A percentile compares a stretch with the other conserved stretches of the same genome.
phyloP scores from a whole-genome alignment of 192 early-diverging fungal species.

The Mycoemilia scoparia region DNA sequence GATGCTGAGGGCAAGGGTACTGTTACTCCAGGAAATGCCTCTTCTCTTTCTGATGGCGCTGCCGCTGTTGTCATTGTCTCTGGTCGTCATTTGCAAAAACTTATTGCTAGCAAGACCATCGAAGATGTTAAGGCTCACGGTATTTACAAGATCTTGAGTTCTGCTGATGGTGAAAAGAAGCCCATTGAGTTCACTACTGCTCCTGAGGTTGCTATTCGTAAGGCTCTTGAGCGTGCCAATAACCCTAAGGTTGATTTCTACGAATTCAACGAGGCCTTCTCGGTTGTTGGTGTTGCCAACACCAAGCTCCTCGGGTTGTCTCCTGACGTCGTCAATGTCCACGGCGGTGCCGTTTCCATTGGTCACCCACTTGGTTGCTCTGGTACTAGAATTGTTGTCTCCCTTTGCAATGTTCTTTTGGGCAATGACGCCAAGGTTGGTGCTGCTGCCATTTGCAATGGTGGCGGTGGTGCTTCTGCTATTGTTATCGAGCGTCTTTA shows the following conservation, averaged over 20 bases:
- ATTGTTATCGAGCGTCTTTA: constrained; percentile 52
- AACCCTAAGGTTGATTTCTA: constrained; percentile 41
- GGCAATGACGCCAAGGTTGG: constrained; percentile 62
- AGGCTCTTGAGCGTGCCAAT: constrained; percentile 46
- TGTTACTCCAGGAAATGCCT: constrained; percentile 80
- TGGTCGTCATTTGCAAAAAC: constrained; percentile 30
- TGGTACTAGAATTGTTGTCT: constrained; percentile 75
- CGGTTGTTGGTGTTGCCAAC: constrained; percentile 71
- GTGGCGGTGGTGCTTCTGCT: constrained; percentile 82
- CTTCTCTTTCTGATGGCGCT: constrained; percentile 63
- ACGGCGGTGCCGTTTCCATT: constrained; percentile 87
- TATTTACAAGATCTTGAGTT: constrained; percentile 38
- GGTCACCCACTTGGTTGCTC: constrained; percentile 98
- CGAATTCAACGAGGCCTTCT: constrained; percentile 75
- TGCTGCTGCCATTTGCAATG: constrained; percentile 89
- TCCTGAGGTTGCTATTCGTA: constrained; percentile 57
- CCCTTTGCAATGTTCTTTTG: constrained; percentile 55
- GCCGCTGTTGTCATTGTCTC: constrained; percentile 58
- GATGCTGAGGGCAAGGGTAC: constrained; percentile 49
- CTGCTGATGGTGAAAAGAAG: constrained; percentile 53
- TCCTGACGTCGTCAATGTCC: constrained; percentile 71
- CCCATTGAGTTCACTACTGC: constrained; percentile 59
- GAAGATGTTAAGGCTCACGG: constrained; percentile 5
- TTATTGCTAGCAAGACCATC: constrained; percentile 17
- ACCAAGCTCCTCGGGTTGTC: constrained; percentile 54